Percentiles rank a stretch among this genome's conserved stretches.
These are phyloP conservation scores for Prunus mira DNA, from an alignment of 306 rosid species.

Conservation along the genomic window DNA sequence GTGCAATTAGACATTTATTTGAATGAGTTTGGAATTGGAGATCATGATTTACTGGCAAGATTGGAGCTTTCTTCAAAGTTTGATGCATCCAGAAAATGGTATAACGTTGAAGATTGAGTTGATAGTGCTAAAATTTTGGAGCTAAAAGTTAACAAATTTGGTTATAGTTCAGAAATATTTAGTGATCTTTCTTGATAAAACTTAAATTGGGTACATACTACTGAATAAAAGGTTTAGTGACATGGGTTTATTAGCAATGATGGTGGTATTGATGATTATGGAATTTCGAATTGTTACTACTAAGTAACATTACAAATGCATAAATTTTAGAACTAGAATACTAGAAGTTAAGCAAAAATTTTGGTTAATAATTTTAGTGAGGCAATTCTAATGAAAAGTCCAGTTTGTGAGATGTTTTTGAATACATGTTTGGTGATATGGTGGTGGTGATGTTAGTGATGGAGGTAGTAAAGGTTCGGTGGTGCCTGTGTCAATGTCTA, in stretches of 20 bases:
- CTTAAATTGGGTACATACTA: too few relatives aligned
- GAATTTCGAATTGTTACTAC: background rate
- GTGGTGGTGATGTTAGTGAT: background rate
- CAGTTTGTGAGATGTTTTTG: background rate
- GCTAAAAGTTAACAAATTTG: background rate
- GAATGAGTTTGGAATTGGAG: background rate
- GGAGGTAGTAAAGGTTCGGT: background rate
- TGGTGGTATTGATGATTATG: background rate
- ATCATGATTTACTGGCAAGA: background rate
- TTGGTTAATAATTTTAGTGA: background rate
- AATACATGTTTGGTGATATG: background rate
- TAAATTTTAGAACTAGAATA: background rate
- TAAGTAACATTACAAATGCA: background rate
- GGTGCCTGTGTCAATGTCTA: background rate
- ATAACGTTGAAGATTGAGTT: background rate
- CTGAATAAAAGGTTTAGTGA: too few relatives aligned
- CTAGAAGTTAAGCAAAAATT: background rate
- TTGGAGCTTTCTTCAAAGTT: background rate
- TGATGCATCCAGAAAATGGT: background rate
- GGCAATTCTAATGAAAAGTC: background rate
- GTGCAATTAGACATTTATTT: background rate
- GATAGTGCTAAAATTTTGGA: background rate
- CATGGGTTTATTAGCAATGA: background rate
- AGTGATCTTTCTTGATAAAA: background rate
- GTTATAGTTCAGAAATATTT: background rate